Percentiles rank a stretch among this genome's conserved stretches.
phyloP scores from a whole-genome alignment of 768 basidiomycete genomes.

The Boletus tomentosulus region DNA sequence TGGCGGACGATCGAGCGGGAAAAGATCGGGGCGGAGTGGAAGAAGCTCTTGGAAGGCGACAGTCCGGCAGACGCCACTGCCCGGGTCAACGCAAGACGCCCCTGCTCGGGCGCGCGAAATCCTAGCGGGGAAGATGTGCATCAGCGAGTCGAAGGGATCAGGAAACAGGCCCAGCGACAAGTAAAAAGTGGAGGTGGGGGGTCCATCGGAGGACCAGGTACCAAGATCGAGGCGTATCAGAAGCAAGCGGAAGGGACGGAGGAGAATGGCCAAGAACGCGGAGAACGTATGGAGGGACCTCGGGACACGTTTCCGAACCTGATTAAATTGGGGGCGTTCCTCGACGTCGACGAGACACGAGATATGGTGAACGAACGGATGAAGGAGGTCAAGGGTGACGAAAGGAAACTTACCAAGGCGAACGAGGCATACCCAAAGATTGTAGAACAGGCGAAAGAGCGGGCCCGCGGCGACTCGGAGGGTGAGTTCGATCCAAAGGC shows the following conservation, averaged over 20 bases:
- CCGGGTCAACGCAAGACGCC: background rate
- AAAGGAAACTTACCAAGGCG: constrained; percentile 17
- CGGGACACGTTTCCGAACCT: constrained; percentile 1
- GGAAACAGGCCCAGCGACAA: background rate
- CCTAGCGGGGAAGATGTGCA: background rate
- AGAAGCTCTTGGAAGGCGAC: constrained; percentile 6
- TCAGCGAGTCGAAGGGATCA: background rate
- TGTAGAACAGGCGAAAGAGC: constrained; percentile 7
- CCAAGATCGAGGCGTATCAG: constrained; percentile 7
- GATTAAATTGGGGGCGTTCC: constrained; percentile 9
- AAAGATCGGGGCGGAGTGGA: constrained; percentile 21
- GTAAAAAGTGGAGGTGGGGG: background rate
- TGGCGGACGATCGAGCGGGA: constrained; percentile 17
- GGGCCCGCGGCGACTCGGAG: background rate
- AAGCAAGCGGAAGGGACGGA: background rate
- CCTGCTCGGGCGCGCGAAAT: background rate
- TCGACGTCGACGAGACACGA: constrained; percentile 21
- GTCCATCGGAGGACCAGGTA: background rate
- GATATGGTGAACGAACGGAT: constrained; percentile 15
- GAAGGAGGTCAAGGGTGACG: constrained; percentile 13
- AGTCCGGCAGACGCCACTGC: background rate
- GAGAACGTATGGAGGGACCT: background rate
- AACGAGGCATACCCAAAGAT: constrained; percentile 15
- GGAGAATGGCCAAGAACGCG: background rate
- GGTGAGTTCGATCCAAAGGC: constrained; percentile 6